Base-by-base conservation (phyloP, 1,284 basidiomycete genomes). In the Moesziomyces sp. region DNA sequence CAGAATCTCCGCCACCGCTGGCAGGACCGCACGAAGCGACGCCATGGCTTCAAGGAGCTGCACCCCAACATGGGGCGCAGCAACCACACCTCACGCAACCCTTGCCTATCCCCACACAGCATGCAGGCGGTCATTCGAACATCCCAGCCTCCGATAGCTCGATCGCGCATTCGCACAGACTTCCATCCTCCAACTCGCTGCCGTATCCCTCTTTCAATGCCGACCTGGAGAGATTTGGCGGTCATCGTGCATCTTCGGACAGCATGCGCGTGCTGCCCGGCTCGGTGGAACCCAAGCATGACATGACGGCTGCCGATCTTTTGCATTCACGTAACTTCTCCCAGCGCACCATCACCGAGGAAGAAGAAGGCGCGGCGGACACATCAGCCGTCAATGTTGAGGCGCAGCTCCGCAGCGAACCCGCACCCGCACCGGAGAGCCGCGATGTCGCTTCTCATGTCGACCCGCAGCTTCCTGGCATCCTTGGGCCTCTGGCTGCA, bases 211-310 rank as follows among this genome's bases (percentile, higher is more conserved):
- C 58, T 1, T 74, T 53, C 61, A 65, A 48, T 50, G 61, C 57
- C 1, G 65, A 74, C 21, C 46, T 74, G 24, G 65, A 74, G 28
- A 24, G 54, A 5, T 68, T 74, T 24, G 65, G 61, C 14, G 65
- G 65, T 38, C 13, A 58, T 6, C 57, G 71, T 13, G 59, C 62
- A 14, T 74, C 72, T 0, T 63, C 56, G 3, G 72, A 74, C 40
- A 74, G 72, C 42, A 62, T 74, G 67, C 61, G 72, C 5, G 72
- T 70, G 13, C 58, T 74, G 5, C 72, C 67, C 2, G 72, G 72
- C 19, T 74, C 72, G 3, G 51, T 73, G 0, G 70, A 67, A 43
- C 70, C 64, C 1, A 50, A 63, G 8, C 50, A 54, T 16, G 51
- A 65, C 8, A 23, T 35, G 19, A n/a, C 23, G 1, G 14, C 43